Evolutionary conservation across 2,329 filamentous ascomycete genomes (phyloP).

Genomic region (Dothideomycetes sp.): DNA sequence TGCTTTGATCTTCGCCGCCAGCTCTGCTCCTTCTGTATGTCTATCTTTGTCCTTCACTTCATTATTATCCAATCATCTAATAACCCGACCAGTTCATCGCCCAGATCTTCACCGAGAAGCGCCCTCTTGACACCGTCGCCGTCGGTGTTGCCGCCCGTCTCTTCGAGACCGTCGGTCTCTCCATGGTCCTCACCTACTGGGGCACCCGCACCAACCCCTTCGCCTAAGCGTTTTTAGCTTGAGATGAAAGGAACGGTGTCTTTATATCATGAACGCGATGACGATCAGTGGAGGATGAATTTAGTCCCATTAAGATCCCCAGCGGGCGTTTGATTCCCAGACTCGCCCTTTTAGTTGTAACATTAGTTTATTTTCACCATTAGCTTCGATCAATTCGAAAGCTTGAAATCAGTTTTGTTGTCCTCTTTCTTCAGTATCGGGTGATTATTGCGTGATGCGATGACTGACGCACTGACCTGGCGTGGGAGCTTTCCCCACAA

Average conservation of each 20-base stretch:
- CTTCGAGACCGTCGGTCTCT: constrained; percentile 87
- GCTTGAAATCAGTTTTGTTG: no score
- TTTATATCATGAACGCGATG: constrained; percentile 13
- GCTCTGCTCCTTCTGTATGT: constrained; percentile 75
- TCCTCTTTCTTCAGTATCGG: no score
- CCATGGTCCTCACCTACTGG: constrained; percentile 93
- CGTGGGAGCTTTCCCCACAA: no score
- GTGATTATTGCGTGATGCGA: no score
- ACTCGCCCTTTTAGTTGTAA: constrained; percentile 10
- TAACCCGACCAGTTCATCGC: constrained; percentile 70
- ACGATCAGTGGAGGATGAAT: constrained; percentile 12
- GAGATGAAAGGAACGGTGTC: constrained; percentile 6
- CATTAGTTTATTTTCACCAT: constrained; percentile 13
- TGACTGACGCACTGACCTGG: no score
- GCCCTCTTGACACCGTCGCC: constrained; percentile 80
- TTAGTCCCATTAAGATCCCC: constrained; percentile 9
- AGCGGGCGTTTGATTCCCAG: constrained; percentile 11
- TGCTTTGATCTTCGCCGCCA: constrained; percentile 82
- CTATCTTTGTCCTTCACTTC: no score
- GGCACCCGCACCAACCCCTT: constrained; percentile 91
- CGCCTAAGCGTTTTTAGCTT: constrained; percentile 48
- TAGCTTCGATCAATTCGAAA: no score
- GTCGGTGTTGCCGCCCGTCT: constrained; percentile 76
- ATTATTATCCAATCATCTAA: no score
- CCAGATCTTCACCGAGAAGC: constrained; percentile 84